Base-by-base conservation (phyloP, 805 yeast genomes). In the Starmerella apicola region DNA sequence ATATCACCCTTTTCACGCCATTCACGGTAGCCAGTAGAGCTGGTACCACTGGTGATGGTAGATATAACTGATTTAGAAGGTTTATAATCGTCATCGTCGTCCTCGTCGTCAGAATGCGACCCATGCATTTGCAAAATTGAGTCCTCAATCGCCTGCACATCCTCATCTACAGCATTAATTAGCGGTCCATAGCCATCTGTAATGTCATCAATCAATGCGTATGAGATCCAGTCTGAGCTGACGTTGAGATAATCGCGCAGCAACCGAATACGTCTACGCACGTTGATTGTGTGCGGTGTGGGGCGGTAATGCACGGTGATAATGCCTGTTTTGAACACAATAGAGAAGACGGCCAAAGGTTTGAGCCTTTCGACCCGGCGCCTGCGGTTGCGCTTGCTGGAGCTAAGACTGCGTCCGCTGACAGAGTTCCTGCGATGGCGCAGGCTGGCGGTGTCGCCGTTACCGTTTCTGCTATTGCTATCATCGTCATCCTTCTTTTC, bases 161-260 rank as follows among this genome's bases (percentile, higher is more conserved):
- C 98, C 43, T 78, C 84, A 56, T 91, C 97, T 38, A 91, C 86
- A 34, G 88, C 74, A 43, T 83, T 93, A 46, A 91, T 86, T 79
- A 91, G 75, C 2, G 98, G 98, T 1, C 94, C 97, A 66, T 83
- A 91, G 0, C 94, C 94, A 66, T 91, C 98, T 0, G 96, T 88
- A 48, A 91, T 83, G 58, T 91, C 97, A 64, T 91, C 98, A 51
- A 91, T 83, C 47, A 91, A 63, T 0, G 97, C 97, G 61, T 91
- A 91, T 1, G 95, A 88, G 34, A 91, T 79, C 98, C 98, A 91
- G 59, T 91, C 97, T 0, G 96, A 76, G 2, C 88, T 74, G 4
- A 91, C 94, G 2, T 82, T 83, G 45, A 91, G 65, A 55, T 86
- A 88, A 57, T 91, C 98, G 45, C 78, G 70, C 46, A 88, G 67